Percentiles rank a stretch among this genome's conserved stretches.
Evolutionary conservation across 495 filamentous ascomycete genomes (phyloP).

Genomic region (Astrocystis sublimbata): DNA sequence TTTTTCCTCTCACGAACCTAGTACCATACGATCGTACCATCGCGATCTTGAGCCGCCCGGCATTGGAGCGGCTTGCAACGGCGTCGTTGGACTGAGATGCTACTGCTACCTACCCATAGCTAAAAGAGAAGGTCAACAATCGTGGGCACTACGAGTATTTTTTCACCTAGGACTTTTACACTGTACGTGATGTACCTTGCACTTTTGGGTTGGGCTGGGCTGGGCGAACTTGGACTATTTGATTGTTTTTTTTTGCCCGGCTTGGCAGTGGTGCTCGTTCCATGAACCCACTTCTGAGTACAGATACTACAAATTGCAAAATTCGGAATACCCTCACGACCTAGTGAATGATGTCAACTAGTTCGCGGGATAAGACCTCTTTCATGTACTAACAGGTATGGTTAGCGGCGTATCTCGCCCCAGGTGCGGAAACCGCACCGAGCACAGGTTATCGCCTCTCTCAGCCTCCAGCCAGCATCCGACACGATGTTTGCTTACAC

Average conservation of each 20-base stretch:
- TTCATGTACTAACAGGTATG: too few species aligned
- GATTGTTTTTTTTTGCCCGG: background rate
- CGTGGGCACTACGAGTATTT: too few species aligned
- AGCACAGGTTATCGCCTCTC: too few species aligned
- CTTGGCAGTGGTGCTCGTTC: background rate
- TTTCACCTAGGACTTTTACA: background rate
- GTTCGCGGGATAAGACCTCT: background rate
- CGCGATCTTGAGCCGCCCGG: slow-evolving; percentile 11
- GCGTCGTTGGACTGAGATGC: background rate
- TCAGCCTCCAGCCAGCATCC: too few species aligned
- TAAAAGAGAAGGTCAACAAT: slow-evolving; percentile 11
- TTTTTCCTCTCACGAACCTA: too few species aligned
- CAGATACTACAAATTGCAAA: too few species aligned
- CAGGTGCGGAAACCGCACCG: too few species aligned
- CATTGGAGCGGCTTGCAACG: slow-evolving; percentile 9
- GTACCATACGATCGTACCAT: slow-evolving; percentile 4
- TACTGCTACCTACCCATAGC: too few species aligned
- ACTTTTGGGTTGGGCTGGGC: too few species aligned
- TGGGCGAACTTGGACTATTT: background rate
- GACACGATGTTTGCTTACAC: background rate
- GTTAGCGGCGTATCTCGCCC: too few species aligned
- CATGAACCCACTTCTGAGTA: too few species aligned
- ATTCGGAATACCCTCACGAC: slow-evolving; percentile 1
- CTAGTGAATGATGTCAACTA: slow-evolving; percentile 1
- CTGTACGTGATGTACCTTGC: slow-evolving; percentile 8